A percentile compares a stretch with the other conserved stretches of the same genome.
Conservation (phyloP, 1,284 basidiomycete species). For the Ustilago vetiveriae region DNA sequence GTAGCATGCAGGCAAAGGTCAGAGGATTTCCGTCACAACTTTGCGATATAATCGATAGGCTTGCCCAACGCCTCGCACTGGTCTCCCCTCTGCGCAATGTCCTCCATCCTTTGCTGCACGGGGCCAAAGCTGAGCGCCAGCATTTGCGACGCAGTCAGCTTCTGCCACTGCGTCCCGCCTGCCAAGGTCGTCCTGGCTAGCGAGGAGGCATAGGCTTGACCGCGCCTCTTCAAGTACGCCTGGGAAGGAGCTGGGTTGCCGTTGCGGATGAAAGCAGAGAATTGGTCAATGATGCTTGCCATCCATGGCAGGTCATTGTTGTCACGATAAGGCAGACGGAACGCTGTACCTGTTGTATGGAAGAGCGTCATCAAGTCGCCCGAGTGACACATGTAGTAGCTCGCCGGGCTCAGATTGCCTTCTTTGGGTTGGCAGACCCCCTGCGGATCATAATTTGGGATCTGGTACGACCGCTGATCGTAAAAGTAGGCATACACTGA, state of each 20-base stretch:
- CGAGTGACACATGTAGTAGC: constrained; percentile 50
- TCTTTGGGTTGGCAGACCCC: constrained; percentile 14
- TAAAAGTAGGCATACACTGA: constrained; percentile 31
- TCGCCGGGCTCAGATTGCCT: constrained; percentile 22
- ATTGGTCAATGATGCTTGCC: constrained; percentile 35
- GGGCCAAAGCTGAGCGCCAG: constrained; percentile 35
- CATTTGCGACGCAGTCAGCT: constrained; percentile 8
- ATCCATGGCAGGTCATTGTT: constrained; percentile 33
- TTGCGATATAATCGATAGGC: constrained; percentile 34
- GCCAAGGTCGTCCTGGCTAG: constrained; percentile 16
- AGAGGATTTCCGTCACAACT: too few species aligned
- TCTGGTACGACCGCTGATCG: constrained; percentile 39
- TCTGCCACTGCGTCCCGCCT: constrained; percentile 15
- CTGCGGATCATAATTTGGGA: constrained; percentile 43
- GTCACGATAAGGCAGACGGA: constrained; percentile 36
- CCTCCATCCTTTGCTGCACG: constrained; percentile 30
- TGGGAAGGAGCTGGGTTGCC: constrained; percentile 26
- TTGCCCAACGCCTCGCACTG: constrained; percentile 45
- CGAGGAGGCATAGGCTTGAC: constrained; percentile 25
- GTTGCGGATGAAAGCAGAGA: constrained; percentile 34
- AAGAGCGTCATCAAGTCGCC: constrained; percentile 45
- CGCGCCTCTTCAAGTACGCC: constrained; percentile 22
- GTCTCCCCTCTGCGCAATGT: constrained; percentile 28
- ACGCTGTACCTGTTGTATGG: constrained; percentile 27
- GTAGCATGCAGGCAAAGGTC: too few species aligned